A percentile compares a stretch with the other conserved stretches of the same genome.
phyloP scores from a whole-genome alignment of 75 land plant genomes.

The Pinus albicaulis region DNA sequence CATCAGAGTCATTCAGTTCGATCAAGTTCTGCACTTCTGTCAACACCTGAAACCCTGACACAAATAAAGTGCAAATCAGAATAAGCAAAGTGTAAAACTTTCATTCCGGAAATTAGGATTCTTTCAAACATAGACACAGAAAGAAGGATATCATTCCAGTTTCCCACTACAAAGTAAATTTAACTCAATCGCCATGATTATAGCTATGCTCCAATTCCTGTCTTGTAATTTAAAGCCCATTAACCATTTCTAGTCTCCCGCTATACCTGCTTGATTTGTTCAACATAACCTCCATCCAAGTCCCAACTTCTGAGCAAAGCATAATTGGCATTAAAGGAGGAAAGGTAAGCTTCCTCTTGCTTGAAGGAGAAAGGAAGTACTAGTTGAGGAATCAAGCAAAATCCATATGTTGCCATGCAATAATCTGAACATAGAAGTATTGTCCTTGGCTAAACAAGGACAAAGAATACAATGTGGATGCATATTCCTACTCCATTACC shows the following conservation, averaged over 20 bases:
- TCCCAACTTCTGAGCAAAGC: not conserved
- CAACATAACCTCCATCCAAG: too few species aligned
- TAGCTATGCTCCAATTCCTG: too few species aligned
- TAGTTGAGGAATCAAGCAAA: not conserved
- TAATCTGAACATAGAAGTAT: not conserved
- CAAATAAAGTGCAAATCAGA: not conserved
- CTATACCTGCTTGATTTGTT: too few species aligned
- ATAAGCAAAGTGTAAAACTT: not conserved
- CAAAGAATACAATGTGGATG: too few species aligned
- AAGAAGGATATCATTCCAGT: conserved; percentile 2
- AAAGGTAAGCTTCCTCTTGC: not conserved
- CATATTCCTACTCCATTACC: too few species aligned
- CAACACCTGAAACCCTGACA: conserved; percentile 85
- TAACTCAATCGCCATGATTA: too few species aligned
- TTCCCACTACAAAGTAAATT: conserved; percentile 5
- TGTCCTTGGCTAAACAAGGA: too few species aligned
- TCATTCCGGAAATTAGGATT: not conserved
- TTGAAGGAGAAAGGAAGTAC: not conserved
- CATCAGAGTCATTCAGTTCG: conserved; percentile 17
- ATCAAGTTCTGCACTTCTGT: conserved; percentile 90
- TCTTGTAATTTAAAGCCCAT: too few species aligned
- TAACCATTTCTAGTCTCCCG: too few species aligned
- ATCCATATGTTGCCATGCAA: not conserved
- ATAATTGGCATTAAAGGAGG: not conserved
- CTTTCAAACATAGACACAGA: not conserved